These are phyloP conservation scores for Schoenoplectus tabernaemontani DNA, from an alignment of 202 grass and related monocot species.

Conservation along the genomic window DNA sequence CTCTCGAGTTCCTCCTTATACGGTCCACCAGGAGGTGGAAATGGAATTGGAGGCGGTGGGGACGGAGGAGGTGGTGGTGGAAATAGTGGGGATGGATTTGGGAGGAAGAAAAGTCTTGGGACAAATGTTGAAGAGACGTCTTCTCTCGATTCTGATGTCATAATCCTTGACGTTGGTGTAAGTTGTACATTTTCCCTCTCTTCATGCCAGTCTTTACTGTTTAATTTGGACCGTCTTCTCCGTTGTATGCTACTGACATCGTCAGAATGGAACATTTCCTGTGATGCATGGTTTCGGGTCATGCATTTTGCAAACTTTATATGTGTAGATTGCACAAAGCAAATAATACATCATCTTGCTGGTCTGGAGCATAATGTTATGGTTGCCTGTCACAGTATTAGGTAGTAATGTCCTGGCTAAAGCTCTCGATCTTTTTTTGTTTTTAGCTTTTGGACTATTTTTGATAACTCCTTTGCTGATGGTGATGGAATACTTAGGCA, in stretches of 20 bases:
- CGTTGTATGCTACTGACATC: background rate
- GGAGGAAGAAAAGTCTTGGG: slow-evolving; percentile 21
- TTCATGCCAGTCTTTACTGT: background rate
- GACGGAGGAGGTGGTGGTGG: slow-evolving; percentile 17
- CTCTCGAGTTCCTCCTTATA: slow-evolving; percentile 43
- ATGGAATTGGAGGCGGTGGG: slow-evolving; percentile 25
- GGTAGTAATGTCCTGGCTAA: too few relatives aligned
- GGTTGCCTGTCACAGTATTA: too few relatives aligned
- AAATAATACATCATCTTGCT: too few relatives aligned
- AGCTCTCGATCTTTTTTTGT: too few relatives aligned
- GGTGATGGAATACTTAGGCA: background rate
- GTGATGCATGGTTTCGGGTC: background rate
- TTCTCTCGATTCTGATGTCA: slow-evolving; percentile 45
- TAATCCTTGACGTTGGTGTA: slow-evolving; percentile 91
- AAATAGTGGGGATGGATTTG: slow-evolving; percentile 25
- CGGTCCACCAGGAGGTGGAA: slow-evolving; percentile 35
- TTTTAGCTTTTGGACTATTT: too few relatives aligned
- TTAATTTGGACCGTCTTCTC: background rate
- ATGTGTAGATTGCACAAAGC: background rate
- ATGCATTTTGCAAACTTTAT: background rate
- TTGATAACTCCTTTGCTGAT: too few relatives aligned
- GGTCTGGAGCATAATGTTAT: too few relatives aligned
- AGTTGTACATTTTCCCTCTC: background rate
- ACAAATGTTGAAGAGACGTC: slow-evolving; percentile 38
- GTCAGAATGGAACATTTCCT: background rate